Percentiles rank a stretch among this genome's conserved stretches.
Conservation (phyloP, 441 rosid species). For the Pelargonium fulgidum region DNA sequence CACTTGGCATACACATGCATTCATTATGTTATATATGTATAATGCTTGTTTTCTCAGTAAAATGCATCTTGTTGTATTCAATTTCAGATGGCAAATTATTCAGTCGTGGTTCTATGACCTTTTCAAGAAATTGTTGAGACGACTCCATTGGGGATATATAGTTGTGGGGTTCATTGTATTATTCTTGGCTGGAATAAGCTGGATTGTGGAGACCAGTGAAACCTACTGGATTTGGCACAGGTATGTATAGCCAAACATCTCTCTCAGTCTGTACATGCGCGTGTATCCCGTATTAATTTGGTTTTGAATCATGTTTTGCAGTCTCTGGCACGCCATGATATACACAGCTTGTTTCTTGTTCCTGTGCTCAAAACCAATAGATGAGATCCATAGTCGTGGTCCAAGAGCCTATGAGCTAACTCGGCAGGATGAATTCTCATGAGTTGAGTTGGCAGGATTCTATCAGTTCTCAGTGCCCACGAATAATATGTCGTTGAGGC, state of each 20-base stretch:
- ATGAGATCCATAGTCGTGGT: conserved; percentile 26
- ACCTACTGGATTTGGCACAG: conserved; percentile 99
- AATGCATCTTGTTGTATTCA: conserved; percentile 8
- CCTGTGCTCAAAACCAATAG: conserved; percentile 74
- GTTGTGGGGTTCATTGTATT: conserved; percentile 58
- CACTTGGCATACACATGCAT: too few relatives aligned
- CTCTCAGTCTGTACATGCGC: not conserved
- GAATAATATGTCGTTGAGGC: conserved; percentile 8
- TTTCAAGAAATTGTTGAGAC: conserved; percentile 49
- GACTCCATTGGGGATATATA: conserved; percentile 68
- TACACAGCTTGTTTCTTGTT: conserved; percentile 88
- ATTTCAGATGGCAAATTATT: conserved; percentile 44
- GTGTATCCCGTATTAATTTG: conserved; percentile 8
- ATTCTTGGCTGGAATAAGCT: conserved; percentile 72
- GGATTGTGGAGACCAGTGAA: conserved; percentile 74
- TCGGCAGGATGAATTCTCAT: conserved; percentile 53
- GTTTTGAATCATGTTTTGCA: conserved; percentile 33
- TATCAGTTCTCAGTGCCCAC: not conserved
- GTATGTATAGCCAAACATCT: conserved; percentile 24
- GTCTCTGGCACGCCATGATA: conserved; percentile 78
- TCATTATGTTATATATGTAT: too few relatives aligned
- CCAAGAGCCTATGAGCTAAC: conserved; percentile 53
- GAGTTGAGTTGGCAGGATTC: conserved; percentile 31
- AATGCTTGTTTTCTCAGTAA: not conserved
- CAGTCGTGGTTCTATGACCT: conserved; percentile 46